Percentiles rank a stretch among this genome's conserved stretches.
Evolutionary conservation across 306 rosid genomes (phyloP).

Genomic region (Vicia faba): DNA sequence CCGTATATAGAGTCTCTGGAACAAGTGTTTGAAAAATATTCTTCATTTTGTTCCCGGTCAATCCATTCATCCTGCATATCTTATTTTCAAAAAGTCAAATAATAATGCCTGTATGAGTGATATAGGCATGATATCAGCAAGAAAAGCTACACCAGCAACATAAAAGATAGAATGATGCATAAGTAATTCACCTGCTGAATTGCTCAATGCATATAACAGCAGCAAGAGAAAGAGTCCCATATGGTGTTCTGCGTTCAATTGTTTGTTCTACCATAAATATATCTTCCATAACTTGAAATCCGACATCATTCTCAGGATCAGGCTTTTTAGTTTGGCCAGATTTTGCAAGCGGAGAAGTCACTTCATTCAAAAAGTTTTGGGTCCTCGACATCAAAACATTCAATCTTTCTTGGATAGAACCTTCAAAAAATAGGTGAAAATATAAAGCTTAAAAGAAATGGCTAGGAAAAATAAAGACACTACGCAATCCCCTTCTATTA

Average conservation of each 20-base stretch:
- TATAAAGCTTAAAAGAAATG: constrained; percentile 3
- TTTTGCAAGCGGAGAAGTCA: constrained; percentile 71
- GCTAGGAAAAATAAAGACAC: background rate
- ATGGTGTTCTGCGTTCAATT: constrained; percentile 62
- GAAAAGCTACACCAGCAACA: background rate
- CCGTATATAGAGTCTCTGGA: constrained; percentile 59
- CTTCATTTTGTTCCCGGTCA: constrained; percentile 92
- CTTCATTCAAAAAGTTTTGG: constrained; percentile 75
- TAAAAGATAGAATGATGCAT: background rate
- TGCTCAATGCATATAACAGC: constrained; percentile 87
- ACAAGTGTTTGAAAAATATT: constrained; percentile 86
- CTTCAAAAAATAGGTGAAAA: constrained; percentile 33
- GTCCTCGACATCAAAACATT: constrained; percentile 68
- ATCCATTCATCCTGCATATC: constrained; percentile 95
- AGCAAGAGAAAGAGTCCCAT: constrained; percentile 80
- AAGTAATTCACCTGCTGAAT: constrained; percentile 86
- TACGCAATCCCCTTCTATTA: background rate
- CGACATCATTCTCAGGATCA: constrained; percentile 50
- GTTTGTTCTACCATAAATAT: constrained; percentile 76
- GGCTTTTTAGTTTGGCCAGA: constrained; percentile 60
- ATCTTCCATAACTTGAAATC: constrained; percentile 62
- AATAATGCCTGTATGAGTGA: constrained; percentile 42
- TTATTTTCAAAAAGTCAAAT: constrained; percentile 61
- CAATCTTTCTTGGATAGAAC: constrained; percentile 72
- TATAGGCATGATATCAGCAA: constrained; percentile 36